Base-by-base conservation (phyloP, 805 yeast genomes). In the Ogataea ramenticola region DNA sequence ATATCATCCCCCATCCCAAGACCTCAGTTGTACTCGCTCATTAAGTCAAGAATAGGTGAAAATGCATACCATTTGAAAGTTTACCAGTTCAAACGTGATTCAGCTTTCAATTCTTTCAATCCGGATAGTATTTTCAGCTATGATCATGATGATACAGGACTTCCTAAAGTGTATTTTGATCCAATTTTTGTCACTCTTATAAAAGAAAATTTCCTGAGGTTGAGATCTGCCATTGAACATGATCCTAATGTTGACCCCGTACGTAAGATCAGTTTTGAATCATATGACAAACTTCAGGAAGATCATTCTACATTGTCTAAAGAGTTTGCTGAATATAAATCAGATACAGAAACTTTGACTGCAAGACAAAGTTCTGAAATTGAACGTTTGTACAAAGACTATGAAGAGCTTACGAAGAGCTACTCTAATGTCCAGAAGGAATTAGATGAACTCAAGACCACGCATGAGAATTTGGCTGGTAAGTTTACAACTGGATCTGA, bases 161-260 rank as follows among this genome's bases (percentile, higher is more conserved):
- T 91, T 36, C 99, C 98, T 0, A 77, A 79, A 46, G 84, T 91
- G 1, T 88, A 75, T 54, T 83, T 93, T 56, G 82, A 81, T 46
- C 58, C 74, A 0, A 63, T 71, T 2, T 87, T 87, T 57, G 79
- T 86, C 3, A 67, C 66, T 3, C 65, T 89, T 42, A 65, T 93
- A 36, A 80, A 79, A 48, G 93, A 84, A 2, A 84, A 87, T 53
- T 78, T 74, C 48, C 51, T 63, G 9, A 71, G 96, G 46, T 77
- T 93, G 24, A 75, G 74, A 48, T 73, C 80, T 38, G 82, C 96
- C 0, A 64, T 91, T 31, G 80, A 79, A 31, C 83, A 80, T 48
- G 87, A 80, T 53, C 96, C 98, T 0, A 65, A 71, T 6, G 60
- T 74, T 37, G 95, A 86, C 53, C 95, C 97, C 0, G 68, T 72